Conservation (phyloP, 106 monocot species). For the Ottelia alismoides region DNA sequence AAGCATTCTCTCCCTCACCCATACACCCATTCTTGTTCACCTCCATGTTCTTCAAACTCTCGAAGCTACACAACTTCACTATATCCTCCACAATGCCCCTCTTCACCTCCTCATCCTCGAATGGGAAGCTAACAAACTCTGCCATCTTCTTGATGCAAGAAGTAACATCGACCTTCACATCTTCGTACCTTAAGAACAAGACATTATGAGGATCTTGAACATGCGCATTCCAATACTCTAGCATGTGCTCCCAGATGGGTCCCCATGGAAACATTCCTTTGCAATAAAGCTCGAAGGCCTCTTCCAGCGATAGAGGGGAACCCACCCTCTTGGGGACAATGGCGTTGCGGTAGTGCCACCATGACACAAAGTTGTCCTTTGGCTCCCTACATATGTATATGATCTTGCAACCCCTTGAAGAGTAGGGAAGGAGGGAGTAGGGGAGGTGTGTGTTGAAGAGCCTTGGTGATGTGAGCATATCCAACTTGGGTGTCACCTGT, state of each 20-base stretch:
- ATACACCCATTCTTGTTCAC: background rate
- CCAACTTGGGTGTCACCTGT: background rate
- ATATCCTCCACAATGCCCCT: background rate
- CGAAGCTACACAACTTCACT: slow-evolving; percentile 5
- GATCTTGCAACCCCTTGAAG: background rate
- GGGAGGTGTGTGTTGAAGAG: slow-evolving; percentile 3
- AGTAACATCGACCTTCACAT: background rate
- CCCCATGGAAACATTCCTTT: background rate
- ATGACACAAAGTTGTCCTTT: slow-evolving; percentile 6
- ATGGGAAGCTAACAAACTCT: slow-evolving; percentile 5
- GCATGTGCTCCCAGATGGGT: slow-evolving; percentile 4
- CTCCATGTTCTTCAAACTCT: slow-evolving; percentile 2
- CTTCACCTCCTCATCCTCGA: slow-evolving; percentile 1
- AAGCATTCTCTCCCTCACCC: background rate
- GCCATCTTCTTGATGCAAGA: background rate
- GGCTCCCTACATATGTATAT: slow-evolving; percentile 3
- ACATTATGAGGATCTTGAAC: background rate
- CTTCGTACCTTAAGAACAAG: slow-evolving; percentile 4
- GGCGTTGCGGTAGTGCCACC: background rate
- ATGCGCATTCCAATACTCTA: slow-evolving; percentile 5
- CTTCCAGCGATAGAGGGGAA: background rate
- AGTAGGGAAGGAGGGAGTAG: background rate
- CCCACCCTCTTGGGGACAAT: background rate
- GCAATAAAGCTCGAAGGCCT: slow-evolving; percentile 3
- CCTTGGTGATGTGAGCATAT: slow-evolving; percentile 2